Evolutionary conservation across 148 eudicot species (phyloP).

Genomic region (Nyssa sinensis): DNA sequence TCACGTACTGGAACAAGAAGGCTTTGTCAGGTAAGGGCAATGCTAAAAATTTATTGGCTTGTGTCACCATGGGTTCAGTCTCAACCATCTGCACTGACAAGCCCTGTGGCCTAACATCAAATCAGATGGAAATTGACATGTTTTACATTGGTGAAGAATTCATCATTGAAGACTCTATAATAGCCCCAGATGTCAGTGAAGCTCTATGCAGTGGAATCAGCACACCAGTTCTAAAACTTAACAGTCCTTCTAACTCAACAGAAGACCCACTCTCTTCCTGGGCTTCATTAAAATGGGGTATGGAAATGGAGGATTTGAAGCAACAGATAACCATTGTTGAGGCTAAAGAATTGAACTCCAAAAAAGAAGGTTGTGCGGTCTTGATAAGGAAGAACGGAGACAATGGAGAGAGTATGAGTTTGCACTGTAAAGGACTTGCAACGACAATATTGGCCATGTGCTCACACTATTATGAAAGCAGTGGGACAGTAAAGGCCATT

Average conservation of each 20-base stretch:
- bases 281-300: slow-evolving; percentile 12
- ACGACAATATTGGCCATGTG: slow-evolving; percentile 11
- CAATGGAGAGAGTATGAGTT: neutral
- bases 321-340: neutral
- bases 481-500: neutral
- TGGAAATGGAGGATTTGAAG: neutral
- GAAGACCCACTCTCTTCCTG: slow-evolving; percentile 10
- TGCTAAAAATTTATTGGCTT: slow-evolving; percentile 4
- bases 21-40: slow-evolving; percentile 9
- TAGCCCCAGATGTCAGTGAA: slow-evolving; percentile 13
- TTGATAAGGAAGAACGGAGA: slow-evolving; percentile 6
- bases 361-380: neutral
- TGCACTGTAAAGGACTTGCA: slow-evolving; percentile 21
- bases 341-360: neutral
- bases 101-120: slow-evolving; percentile 13
- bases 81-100: slow-evolving; percentile 21
- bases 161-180: neutral
- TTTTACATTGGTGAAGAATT: slow-evolving; percentile 13
- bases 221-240: neutral
- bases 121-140: slow-evolving; percentile 16
- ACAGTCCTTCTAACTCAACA: neutral
- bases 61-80: slow-evolving; percentile 17
- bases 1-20: slow-evolving; percentile 15
- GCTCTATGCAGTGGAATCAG: slow-evolving; percentile 18
- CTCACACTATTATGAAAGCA: slow-evolving; percentile 14